phyloP scores from a whole-genome alignment of 345 rosid genomes.

The Cardamine occulta region DNA sequence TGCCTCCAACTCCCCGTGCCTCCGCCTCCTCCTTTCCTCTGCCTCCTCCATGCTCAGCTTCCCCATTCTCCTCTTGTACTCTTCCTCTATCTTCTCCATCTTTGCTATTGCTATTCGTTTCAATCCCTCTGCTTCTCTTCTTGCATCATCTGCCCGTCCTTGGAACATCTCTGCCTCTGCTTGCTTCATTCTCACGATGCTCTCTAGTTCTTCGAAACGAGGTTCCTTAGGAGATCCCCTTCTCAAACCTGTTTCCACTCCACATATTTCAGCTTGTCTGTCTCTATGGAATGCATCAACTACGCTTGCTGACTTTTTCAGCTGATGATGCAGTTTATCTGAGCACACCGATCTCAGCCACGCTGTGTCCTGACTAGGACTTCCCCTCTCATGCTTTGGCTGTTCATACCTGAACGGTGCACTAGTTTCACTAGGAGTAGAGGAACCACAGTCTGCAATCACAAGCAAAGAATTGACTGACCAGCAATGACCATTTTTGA shows the following conservation, averaged over 20 bases:
- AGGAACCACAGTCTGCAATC: conserved; percentile 71
- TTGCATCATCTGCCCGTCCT: conserved; percentile 84
- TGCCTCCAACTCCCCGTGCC: conserved; percentile 69
- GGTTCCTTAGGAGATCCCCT: conserved; percentile 58
- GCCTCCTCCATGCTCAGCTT: conserved; percentile 68
- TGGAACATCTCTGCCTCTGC: conserved; percentile 96
- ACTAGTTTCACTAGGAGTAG: conserved; percentile 47
- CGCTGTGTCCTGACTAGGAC: conserved; percentile 57
- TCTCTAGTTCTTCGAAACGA: conserved; percentile 84
- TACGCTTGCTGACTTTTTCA: conserved; percentile 59
- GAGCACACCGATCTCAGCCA: conserved; percentile 62
- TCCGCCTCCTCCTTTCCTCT: conserved; percentile 67
- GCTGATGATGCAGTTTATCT: conserved; percentile 58
- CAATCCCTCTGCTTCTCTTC: conserved; percentile 87
- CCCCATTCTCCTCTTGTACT: conserved; percentile 57
- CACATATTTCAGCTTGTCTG: conserved; percentile 51
- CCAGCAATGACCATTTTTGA: conserved; percentile 22
- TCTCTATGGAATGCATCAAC: conserved; percentile 56
- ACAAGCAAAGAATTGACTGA: conserved; percentile 19
- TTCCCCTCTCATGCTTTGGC: conserved; percentile 56
- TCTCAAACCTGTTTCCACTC: conserved; percentile 50
- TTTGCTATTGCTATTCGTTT: conserved; percentile 75
- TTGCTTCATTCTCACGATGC: conserved; percentile 80
- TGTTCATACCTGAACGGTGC: conserved; percentile 55
- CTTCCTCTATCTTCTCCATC: conserved; percentile 80